Evolutionary conservation across 805 yeast genomes (phyloP).

Genomic region (Starmerella bombicola): DNA sequence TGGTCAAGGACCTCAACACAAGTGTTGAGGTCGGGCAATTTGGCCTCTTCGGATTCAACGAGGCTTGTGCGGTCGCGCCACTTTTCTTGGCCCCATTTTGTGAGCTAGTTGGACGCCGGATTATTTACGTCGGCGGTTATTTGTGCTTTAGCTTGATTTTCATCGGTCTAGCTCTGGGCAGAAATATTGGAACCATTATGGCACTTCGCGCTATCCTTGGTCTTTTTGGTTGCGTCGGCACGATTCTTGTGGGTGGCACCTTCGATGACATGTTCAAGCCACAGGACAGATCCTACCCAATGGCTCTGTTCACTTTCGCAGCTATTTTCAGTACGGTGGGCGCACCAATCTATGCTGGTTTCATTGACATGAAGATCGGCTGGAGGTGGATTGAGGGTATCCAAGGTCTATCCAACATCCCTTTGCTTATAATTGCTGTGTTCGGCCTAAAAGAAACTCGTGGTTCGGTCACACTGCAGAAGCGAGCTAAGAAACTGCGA

Average conservation of each 20-base stretch:
- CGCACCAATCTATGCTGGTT: constrained; percentile 53
- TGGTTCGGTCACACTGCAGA: constrained; percentile 39
- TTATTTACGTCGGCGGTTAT: constrained; percentile 41
- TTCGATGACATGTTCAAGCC: constrained; percentile 58
- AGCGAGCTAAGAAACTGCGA: constrained; percentile 42
- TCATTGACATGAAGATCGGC: constrained; percentile 44
- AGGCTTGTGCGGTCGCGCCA: constrained; percentile 56
- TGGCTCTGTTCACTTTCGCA: constrained; percentile 49
- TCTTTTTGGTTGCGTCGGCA: constrained; percentile 59
- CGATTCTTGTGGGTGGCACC: constrained; percentile 67
- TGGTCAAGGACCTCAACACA: constrained; percentile 48
- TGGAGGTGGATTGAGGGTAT: constrained; percentile 68
- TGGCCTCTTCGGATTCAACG: constrained; percentile 43
- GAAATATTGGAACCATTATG: constrained; percentile 50
- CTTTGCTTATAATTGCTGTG: constrained; percentile 38
- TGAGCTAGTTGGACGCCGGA: constrained; percentile 45
- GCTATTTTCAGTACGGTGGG: constrained; percentile 55
- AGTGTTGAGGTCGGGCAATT: constrained; percentile 50
- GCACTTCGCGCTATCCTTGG: constrained; percentile 59
- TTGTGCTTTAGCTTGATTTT: constrained; percentile 34
- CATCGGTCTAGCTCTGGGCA: constrained; percentile 39
- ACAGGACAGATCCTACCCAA: constrained; percentile 51
- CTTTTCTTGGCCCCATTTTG: constrained; percentile 47
- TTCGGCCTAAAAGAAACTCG: constrained; percentile 52
- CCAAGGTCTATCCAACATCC: constrained; percentile 50